Conservation (phyloP, 441 rosid genomes). For the Mallotus japonicus region DNA sequence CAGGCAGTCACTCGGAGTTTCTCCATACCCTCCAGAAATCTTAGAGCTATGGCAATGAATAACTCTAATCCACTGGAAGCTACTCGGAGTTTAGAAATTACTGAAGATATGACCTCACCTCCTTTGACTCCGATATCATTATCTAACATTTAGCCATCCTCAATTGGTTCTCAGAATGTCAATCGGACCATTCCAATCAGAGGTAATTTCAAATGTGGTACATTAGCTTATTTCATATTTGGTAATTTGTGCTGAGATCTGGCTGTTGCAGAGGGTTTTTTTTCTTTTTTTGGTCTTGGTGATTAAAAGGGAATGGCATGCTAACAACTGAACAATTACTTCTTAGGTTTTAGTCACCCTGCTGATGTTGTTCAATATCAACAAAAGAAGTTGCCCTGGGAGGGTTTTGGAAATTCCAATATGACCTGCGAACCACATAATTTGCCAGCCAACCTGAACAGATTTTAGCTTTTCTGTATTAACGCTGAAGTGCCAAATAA, state of each 20-base stretch:
- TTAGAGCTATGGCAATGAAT: constrained; percentile 40
- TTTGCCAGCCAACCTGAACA: neutral
- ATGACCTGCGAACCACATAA: neutral
- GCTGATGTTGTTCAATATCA: neutral
- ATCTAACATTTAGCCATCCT: constrained; percentile 27
- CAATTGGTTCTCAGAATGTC: constrained; percentile 24
- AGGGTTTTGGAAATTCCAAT: neutral
- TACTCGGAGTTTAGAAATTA: constrained; percentile 37
- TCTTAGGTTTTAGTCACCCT: neutral
- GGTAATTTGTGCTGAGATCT: neutral
- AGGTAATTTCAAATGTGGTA: constrained; percentile 36
- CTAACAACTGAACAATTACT: neutral
- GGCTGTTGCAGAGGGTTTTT: neutral
- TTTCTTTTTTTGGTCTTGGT: neutral
- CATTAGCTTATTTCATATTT: neutral
- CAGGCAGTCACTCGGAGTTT: constrained; percentile 65
- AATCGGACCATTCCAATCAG: constrained; percentile 27
- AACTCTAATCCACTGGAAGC: constrained; percentile 37
- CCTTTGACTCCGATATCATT: constrained; percentile 65
- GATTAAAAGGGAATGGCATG: neutral
- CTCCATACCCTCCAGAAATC: constrained; percentile 77
- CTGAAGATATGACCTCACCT: constrained; percentile 54
- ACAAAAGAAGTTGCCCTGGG: neutral
- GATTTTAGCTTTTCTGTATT: neutral
- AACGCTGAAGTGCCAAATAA: neutral